Evolutionary conservation across 192 early-diverging fungal species (phyloP).

Genomic region (Coemansia aciculifera): DNA sequence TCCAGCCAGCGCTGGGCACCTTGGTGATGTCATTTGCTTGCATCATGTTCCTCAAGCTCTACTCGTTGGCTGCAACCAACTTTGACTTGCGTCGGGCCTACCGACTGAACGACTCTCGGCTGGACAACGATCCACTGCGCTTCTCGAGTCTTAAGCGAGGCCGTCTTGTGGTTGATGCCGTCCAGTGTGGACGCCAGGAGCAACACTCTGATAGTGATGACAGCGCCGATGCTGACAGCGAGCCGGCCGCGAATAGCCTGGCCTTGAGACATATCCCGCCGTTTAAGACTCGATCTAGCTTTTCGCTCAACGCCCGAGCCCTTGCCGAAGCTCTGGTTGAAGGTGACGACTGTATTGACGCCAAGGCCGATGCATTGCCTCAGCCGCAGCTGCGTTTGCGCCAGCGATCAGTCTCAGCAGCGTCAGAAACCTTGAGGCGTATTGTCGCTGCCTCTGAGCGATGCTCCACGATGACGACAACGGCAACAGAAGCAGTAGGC

Average conservation of each 20-base stretch:
- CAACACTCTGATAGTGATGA: neutral
- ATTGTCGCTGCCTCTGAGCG: slow-evolving; percentile 15
- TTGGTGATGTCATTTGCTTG: slow-evolving; percentile 60
- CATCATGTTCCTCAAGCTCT: slow-evolving; percentile 79
- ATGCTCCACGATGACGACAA: neutral
- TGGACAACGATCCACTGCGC: slow-evolving; percentile 39
- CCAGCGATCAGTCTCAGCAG: slow-evolving; percentile 20
- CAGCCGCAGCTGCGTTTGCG: slow-evolving; percentile 30
- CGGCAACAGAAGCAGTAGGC: neutral
- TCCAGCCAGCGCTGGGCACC: slow-evolving; percentile 68
- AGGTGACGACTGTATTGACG: slow-evolving; percentile 46
- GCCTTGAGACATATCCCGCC: neutral
- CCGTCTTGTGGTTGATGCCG: slow-evolving; percentile 12
- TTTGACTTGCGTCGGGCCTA: slow-evolving; percentile 68
- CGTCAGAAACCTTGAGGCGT: slow-evolving; percentile 25
- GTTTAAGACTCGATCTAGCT: slow-evolving; percentile 26
- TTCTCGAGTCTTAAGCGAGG: slow-evolving; percentile 28
- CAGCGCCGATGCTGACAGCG: neutral
- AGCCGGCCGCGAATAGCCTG: neutral
- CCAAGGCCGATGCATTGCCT: slow-evolving; percentile 50
- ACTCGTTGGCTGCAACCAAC: slow-evolving; percentile 77
- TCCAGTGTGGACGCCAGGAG: neutral
- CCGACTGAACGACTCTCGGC: slow-evolving; percentile 49
- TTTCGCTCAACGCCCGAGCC: slow-evolving; percentile 42
- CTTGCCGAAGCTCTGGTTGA: slow-evolving; percentile 28